Evolutionary conservation across 148 eudicot genomes (phyloP).

Genomic region (Mesembryanthemum crystallinum): DNA sequence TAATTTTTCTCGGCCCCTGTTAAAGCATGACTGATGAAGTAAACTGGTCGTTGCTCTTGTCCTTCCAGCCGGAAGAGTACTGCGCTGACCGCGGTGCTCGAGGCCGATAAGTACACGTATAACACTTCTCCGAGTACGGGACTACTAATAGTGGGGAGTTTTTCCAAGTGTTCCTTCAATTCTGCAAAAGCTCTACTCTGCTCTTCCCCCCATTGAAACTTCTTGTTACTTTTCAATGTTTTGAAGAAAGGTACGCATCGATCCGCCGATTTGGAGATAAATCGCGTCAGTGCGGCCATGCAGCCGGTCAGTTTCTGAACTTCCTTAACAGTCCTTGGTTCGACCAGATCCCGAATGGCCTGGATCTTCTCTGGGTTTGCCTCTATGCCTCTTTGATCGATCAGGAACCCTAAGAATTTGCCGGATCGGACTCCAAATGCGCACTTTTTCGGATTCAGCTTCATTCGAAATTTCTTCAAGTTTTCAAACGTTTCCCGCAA

Average conservation of each 20-base stretch:
- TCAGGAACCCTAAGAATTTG: not conserved
- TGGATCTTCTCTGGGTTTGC: not conserved
- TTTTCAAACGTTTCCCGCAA: not conserved
- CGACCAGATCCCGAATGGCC: not conserved
- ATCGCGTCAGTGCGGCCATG: not conserved
- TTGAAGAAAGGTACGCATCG: not conserved
- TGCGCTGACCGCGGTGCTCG: too few species aligned
- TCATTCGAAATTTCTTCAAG: not conserved
- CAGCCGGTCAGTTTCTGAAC: not conserved
- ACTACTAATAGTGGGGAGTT: too few species aligned
- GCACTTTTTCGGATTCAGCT: not conserved
- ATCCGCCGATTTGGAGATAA: not conserved
- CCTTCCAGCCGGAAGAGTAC: too few species aligned
- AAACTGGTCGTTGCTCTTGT: not conserved
- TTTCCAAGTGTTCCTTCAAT: not conserved
- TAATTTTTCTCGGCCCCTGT: not conserved
- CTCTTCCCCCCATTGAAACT: not conserved
- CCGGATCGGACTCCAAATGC: not conserved
- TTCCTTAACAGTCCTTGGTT: not conserved
- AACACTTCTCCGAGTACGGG: too few species aligned
- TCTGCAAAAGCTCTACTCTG: not conserved
- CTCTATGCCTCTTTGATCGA: not conserved
- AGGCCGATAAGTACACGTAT: too few species aligned
- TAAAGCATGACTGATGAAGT: not conserved
- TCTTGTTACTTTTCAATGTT: not conserved